phyloP scores from a whole-genome alignment of 2,329 filamentous ascomycete species.

The Epichloe glyceriae region DNA sequence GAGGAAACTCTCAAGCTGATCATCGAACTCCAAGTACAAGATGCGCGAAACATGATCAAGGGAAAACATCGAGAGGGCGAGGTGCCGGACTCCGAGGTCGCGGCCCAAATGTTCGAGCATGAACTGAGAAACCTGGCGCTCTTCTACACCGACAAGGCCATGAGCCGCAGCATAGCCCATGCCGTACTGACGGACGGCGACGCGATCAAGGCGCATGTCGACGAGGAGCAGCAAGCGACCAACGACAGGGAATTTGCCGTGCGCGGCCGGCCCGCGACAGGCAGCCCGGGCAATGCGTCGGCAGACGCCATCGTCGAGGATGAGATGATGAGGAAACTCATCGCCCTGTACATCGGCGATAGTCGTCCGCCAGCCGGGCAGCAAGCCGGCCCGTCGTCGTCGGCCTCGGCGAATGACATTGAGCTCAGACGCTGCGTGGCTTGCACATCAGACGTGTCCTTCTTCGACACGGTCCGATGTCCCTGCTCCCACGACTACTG shows the following conservation, averaged over 20 bases:
- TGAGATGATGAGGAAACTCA: not conserved
- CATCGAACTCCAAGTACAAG: constrained; percentile 11
- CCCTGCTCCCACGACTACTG: constrained; percentile 36
- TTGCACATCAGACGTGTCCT: not conserved
- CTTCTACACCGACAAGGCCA: constrained; percentile 6
- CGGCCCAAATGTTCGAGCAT: constrained; percentile 5
- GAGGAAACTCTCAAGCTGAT: constrained; percentile 8
- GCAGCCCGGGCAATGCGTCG: not conserved
- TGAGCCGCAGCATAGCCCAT: constrained; percentile 10
- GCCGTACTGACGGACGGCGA: constrained; percentile 7
- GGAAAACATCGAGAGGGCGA: constrained; percentile 6
- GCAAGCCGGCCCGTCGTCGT: not conserved
- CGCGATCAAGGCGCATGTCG: not conserved
- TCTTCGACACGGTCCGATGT: not conserved
- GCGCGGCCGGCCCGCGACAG: too few species aligned
- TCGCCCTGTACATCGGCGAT: not conserved
- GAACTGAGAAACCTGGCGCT: constrained; percentile 7
- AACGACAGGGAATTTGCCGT: not conserved
- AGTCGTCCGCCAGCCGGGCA: not conserved
- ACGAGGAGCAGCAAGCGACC: not conserved
- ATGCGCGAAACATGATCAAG: constrained; percentile 5
- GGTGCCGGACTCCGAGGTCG: constrained; percentile 4
- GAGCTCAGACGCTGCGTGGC: not conserved
- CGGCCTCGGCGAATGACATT: not conserved
- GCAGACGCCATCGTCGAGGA: not conserved